Percentiles rank a stretch among this genome's conserved stretches.
Evolutionary conservation across 2,329 filamentous ascomycete species (phyloP).

Genomic region (Epichloe bromicola): DNA sequence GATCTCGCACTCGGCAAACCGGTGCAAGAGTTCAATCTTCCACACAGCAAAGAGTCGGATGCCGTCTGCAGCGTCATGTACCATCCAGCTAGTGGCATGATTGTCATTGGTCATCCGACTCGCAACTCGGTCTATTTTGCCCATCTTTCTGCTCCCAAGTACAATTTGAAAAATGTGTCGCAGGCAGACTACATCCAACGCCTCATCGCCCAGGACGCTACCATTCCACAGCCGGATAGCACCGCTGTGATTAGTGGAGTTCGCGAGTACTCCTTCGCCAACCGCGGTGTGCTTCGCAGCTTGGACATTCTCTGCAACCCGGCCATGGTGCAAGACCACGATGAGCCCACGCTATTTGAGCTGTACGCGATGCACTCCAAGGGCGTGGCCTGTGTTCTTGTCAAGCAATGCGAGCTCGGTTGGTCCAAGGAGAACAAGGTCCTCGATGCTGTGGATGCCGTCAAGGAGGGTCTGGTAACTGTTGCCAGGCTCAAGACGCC

Average conservation of each 20-base stretch:
- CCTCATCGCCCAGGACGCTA: constrained; percentile 57
- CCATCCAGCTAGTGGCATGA: constrained; percentile 82
- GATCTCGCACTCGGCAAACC: constrained; percentile 90
- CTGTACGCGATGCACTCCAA: constrained; percentile 96
- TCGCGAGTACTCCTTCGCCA: constrained; percentile 83
- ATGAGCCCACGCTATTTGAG: constrained; percentile 74
- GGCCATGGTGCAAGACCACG: constrained; percentile 46
- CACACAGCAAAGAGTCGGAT: constrained; percentile 90
- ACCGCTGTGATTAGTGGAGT: constrained; percentile 97
- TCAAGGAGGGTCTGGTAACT: constrained; percentile 58
- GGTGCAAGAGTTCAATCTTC: constrained; percentile 92
- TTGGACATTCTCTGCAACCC: constrained; percentile 73
- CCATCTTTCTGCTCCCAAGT: constrained; percentile 86
- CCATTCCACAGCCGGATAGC: constrained; percentile 74
- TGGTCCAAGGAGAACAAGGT: constrained; percentile 89
- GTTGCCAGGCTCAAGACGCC: constrained; percentile 55
- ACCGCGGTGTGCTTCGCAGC: constrained; percentile 77
- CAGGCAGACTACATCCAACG: constrained; percentile 81
- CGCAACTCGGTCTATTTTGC: constrained; percentile 97
- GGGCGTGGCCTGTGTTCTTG: constrained; percentile 78
- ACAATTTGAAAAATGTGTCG: constrained; percentile 68
- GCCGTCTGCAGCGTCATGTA: constrained; percentile 97
- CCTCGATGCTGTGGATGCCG: constrained; percentile 62
- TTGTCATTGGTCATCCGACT: constrained; percentile 89
- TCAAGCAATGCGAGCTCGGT: constrained; percentile 81